Evolutionary conservation across 2,329 filamentous ascomycete genomes (phyloP).

Genomic region (Aspergillus glaucus): DNA sequence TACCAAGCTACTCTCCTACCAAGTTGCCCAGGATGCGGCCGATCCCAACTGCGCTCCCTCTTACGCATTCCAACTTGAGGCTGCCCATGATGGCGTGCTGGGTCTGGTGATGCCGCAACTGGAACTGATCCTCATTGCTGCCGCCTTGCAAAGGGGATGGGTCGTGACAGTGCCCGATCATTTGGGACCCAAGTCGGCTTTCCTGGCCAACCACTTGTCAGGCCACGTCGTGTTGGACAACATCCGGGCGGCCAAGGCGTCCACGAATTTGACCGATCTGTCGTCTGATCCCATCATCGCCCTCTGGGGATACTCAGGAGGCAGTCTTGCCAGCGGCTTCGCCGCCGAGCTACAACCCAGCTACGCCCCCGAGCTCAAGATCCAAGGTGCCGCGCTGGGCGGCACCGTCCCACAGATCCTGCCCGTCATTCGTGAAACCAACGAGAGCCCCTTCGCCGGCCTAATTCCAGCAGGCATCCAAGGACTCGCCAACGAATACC

Average conservation of each 20-base stretch:
- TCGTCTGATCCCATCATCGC: slow-evolving; percentile 28
- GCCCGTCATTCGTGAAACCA: slow-evolving; percentile 29
- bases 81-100: slow-evolving; percentile 31
- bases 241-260: slow-evolving; percentile 36
- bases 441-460: slow-evolving; percentile 27
- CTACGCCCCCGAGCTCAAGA: slow-evolving; percentile 16
- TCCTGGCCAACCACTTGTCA: slow-evolving; percentile 35
- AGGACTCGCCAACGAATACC: slow-evolving; percentile 23
- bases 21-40: slow-evolving; percentile 28
- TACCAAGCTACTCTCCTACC: slow-evolving; percentile 37
- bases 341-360: slow-evolving; percentile 11
- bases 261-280: slow-evolving; percentile 24
- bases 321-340: slow-evolving; percentile 32
- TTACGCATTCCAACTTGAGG: slow-evolving; percentile 29
- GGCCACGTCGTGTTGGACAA: slow-evolving; percentile 42
- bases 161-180: slow-evolving; percentile 45
- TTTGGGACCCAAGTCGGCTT: slow-evolving; percentile 40
- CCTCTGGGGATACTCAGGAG: slow-evolving; percentile 54
- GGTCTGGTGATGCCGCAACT: slow-evolving; percentile 27
- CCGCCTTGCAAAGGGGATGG: slow-evolving; percentile 41
- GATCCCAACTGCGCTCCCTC: slow-evolving; percentile 22
- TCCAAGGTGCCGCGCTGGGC: slow-evolving; percentile 47
- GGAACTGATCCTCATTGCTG: slow-evolving; percentile 26
- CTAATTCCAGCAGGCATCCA: slow-evolving; percentile 28
- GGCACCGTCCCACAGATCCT: slow-evolving; percentile 41